These are phyloP conservation scores for Hygrophoropsis aurantiaca DNA, from an alignment of 768 basidiomycete genomes.

Conservation along the genomic window DNA sequence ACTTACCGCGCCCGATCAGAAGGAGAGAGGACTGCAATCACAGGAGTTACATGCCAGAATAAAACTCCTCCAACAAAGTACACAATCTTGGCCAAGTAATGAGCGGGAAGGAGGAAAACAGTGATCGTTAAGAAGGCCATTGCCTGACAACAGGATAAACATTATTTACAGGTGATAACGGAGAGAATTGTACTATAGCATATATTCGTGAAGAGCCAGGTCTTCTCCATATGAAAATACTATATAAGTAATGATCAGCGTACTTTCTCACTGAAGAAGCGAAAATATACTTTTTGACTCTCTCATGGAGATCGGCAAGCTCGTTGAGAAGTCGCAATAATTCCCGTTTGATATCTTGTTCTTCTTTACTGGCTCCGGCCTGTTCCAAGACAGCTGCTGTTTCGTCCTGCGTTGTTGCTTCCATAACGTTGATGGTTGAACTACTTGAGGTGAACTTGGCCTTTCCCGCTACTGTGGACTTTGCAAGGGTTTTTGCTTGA, in stretches of 20 bases:
- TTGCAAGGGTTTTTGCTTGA: slow-evolving; percentile 27
- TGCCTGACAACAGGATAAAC: slow-evolving; percentile 26
- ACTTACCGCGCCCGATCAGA: slow-evolving; percentile 47
- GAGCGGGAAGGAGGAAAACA: slow-evolving; percentile 45
- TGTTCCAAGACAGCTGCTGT: slow-evolving; percentile 30
- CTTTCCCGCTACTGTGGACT: slow-evolving; percentile 11
- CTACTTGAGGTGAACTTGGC: not conserved
- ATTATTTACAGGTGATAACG: not conserved
- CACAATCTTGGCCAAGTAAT: slow-evolving; percentile 46
- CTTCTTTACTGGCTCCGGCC: slow-evolving; percentile 31
- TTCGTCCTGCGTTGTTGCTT: slow-evolving; percentile 11
- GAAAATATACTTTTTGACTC: slow-evolving; percentile 55
- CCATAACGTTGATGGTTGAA: slow-evolving; percentile 1
- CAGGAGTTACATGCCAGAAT: slow-evolving; percentile 65
- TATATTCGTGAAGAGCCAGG: slow-evolving; percentile 51
- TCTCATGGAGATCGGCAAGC: slow-evolving; percentile 61
- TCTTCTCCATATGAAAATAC: slow-evolving; percentile 68
- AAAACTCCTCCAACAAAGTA: slow-evolving; percentile 48
- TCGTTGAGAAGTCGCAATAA: slow-evolving; percentile 42
- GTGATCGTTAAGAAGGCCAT: slow-evolving; percentile 38
- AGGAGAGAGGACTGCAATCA: slow-evolving; percentile 51
- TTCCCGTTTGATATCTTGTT: slow-evolving; percentile 43
- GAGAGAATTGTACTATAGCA: slow-evolving; percentile 37
- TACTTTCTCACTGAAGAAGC: slow-evolving; percentile 1
- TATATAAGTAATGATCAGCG: slow-evolving; percentile 18